phyloP scores from a whole-genome alignment of 2,329 filamentous ascomycete genomes.

The Epichloe elymi region DNA sequence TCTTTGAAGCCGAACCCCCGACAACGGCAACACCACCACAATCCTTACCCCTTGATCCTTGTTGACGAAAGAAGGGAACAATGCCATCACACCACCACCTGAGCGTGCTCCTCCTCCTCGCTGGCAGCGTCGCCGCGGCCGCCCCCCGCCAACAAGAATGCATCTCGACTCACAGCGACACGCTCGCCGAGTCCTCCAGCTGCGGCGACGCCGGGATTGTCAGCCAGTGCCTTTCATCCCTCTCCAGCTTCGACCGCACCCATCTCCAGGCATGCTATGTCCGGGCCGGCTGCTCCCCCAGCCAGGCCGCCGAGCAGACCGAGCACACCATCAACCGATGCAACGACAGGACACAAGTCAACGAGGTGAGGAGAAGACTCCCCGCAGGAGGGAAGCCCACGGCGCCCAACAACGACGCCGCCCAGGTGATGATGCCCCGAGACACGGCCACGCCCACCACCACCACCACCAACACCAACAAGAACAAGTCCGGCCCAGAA shows the following conservation, averaged over 20 bases:
- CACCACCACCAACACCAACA: background rate
- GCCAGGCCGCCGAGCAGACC: constrained; percentile 18
- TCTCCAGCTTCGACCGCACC: constrained; percentile 16
- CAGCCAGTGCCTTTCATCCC: constrained; percentile 27
- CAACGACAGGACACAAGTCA: constrained; percentile 12
- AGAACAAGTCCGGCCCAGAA: constrained; percentile 11
- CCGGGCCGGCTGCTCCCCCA: constrained; percentile 21
- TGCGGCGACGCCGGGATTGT: constrained; percentile 32
- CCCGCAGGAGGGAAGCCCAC: background rate
- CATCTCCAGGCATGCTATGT: constrained; percentile 27
- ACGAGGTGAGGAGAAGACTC: constrained; percentile 17
- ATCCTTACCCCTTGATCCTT: too few species aligned
- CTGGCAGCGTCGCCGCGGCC: constrained; percentile 21
- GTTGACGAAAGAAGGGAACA: background rate
- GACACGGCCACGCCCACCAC: background rate
- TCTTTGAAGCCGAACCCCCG: too few species aligned
- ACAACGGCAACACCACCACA: too few species aligned
- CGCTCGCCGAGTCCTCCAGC: constrained; percentile 24
- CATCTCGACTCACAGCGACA: constrained; percentile 23
- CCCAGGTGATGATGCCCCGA: background rate
- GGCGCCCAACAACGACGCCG: too few species aligned
- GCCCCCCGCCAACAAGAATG: constrained; percentile 23
- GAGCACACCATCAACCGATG: constrained; percentile 19
- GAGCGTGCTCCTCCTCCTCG: constrained; percentile 18
- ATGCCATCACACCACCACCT: constrained; percentile 1